These are phyloP conservation scores for Flagelloscypha sp. DNA, from an alignment of 768 basidiomycete species.

Conservation along the genomic window DNA sequence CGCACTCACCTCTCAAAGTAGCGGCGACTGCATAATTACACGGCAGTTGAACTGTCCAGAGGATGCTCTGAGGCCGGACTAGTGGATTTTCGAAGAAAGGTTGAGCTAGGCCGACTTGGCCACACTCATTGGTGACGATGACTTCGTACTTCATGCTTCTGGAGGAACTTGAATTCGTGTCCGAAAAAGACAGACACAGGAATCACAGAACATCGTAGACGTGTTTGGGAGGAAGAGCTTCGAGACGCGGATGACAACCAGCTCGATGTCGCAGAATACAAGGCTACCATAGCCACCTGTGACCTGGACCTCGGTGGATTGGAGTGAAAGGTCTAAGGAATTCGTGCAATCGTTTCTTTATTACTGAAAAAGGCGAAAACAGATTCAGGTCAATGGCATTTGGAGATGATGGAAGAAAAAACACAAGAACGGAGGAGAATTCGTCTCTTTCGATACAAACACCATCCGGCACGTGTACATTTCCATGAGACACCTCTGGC, in stretches of 20 bases:
- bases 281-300: conserved; percentile 96
- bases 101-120: conserved; percentile 92
- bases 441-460: conserved; percentile 97
- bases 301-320: conserved; percentile 92
- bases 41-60: too few species aligned
- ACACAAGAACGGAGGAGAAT: conserved; percentile 79
- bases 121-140: conserved; percentile 98
- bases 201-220: conserved; percentile 72
- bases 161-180: conserved; percentile 95
- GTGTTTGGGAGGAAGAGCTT: conserved; percentile 92
- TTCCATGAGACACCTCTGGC: conserved; percentile 97
- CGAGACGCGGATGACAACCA: conserved; percentile 94
- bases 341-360: conserved; percentile 97
- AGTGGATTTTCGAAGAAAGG: conserved; percentile 95
- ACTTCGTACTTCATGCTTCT: conserved; percentile 89
- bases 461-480: conserved; percentile 90
- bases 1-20: too few species aligned
- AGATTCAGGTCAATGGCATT: conserved; percentile 1
- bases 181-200: conserved; percentile 84
- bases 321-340: conserved; percentile 94
- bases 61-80: conserved; percentile 90
- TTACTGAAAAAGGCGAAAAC: conserved; percentile 46
- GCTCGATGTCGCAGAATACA: conserved; percentile 96
- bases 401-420: conserved; percentile 5
- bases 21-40: too few species aligned